Percentiles rank a stretch among this genome's conserved stretches.
Conservation (phyloP, 805 yeast species). For the Cyberlindnera lachancei region DNA sequence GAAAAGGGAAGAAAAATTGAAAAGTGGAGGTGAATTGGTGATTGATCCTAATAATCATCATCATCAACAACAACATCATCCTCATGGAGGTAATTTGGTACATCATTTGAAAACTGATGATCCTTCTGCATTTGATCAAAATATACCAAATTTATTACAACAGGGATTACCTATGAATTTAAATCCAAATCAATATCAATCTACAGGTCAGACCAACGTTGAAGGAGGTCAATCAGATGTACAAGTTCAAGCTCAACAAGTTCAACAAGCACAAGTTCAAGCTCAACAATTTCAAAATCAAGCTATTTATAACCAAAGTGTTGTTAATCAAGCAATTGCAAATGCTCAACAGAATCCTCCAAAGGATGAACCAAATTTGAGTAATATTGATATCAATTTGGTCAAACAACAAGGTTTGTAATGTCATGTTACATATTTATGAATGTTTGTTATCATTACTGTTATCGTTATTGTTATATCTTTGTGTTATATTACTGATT, state of each 20-base stretch:
- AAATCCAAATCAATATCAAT: slow-evolving; percentile 4
- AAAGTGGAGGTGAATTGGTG: slow-evolving; percentile 5
- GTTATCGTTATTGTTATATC: neutral
- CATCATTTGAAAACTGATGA: slow-evolving; percentile 8
- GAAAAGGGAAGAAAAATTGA: slow-evolving; percentile 24
- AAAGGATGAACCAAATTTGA: slow-evolving; percentile 16
- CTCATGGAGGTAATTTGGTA: slow-evolving; percentile 4
- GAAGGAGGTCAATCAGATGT: too few relatives aligned
- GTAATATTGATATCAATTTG: slow-evolving; percentile 20
- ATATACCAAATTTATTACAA: slow-evolving; percentile 21
- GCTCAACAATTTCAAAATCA: slow-evolving; percentile 3
- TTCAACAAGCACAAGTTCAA: slow-evolving; percentile 8
- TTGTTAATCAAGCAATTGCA: slow-evolving; percentile 21
- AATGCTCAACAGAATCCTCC: slow-evolving; percentile 20
- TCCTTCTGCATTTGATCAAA: slow-evolving; percentile 17
- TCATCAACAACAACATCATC: slow-evolving; percentile 4
- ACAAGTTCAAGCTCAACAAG: too few relatives aligned
- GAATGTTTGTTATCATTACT: too few relatives aligned
- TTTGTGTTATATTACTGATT: neutral
- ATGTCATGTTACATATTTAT: too few relatives aligned
- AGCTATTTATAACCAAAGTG: slow-evolving; percentile 7
- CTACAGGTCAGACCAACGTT: too few relatives aligned
- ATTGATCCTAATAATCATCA: too few relatives aligned
- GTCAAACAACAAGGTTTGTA: slow-evolving; percentile 19
- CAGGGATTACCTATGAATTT: slow-evolving; percentile 8